Percentiles rank a stretch among this genome's conserved stretches.
Evolutionary conservation across 169 alveolate species (phyloP).

Genomic region (Besnoitia besnoiti): DNA sequence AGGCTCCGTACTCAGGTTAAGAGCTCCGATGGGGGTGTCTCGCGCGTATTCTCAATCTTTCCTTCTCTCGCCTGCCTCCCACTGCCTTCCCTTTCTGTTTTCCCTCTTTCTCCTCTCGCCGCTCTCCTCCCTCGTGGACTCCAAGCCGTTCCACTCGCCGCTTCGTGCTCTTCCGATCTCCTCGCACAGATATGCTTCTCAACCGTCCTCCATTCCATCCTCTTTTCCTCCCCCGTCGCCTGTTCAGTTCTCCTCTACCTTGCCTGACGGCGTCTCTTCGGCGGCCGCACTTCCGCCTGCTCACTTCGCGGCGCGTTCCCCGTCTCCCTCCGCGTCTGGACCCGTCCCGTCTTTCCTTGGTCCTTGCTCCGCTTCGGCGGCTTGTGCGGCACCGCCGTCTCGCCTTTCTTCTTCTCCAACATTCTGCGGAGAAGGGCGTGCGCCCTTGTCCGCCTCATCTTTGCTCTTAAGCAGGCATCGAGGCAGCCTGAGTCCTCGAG

Average conservation of each 20-base stretch:
- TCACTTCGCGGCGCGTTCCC: not conserved
- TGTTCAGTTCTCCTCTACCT: not conserved
- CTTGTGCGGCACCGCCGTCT: no score
- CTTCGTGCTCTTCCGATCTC: not conserved
- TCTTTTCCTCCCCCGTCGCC: not conserved
- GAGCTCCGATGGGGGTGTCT: not conserved
- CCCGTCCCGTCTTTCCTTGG: not conserved
- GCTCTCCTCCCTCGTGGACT: not conserved
- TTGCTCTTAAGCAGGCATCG: no score
- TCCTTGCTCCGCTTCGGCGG: no score
- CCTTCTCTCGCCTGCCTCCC: not conserved
- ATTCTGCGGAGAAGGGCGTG: no score
- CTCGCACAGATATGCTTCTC: not conserved
- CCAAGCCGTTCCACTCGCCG: not conserved
- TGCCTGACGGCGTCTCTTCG: not conserved
- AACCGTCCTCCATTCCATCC: not conserved
- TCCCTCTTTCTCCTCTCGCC: not conserved
- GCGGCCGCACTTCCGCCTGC: not conserved
- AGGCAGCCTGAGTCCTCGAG: no score
- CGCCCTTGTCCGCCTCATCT: no score
- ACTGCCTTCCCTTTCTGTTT: not conserved
- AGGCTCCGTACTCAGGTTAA: no score
- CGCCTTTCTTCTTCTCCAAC: no score
- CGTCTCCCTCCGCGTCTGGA: not conserved
- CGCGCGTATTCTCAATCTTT: no score